phyloP scores from a whole-genome alignment of 495 filamentous ascomycete species.

The Penicillium coprophilum region DNA sequence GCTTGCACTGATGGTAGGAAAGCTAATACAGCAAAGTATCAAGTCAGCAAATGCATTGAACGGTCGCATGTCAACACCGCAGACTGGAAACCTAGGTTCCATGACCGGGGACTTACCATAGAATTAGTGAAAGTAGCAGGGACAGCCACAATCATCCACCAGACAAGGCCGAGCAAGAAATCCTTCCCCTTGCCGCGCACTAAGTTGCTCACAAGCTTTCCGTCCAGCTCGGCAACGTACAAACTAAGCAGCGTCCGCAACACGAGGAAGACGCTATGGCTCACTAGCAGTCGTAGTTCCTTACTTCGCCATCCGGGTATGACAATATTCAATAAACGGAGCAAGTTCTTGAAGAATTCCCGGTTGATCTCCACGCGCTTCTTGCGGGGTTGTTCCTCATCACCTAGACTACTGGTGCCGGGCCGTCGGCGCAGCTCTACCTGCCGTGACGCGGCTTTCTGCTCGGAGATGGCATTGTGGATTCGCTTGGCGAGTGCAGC shows the following conservation, averaged over 20 bases:
- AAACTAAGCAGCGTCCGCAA: conserved; percentile 86
- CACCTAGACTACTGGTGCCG: conserved; percentile 53
- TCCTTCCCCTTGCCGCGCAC: conserved; percentile 89
- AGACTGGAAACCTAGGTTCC: background rate
- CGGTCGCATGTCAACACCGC: conserved; percentile 13
- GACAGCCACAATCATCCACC: conserved; percentile 99
- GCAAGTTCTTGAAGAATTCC: conserved; percentile 88
- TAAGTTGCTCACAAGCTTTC: conserved; percentile 82
- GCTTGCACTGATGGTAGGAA: conserved; percentile 95
- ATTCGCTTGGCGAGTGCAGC: conserved; percentile 85
- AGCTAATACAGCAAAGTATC: conserved; percentile 52
- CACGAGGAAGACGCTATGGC: conserved; percentile 86
- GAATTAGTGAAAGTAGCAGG: conserved; percentile 98
- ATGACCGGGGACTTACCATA: conserved; percentile 65
- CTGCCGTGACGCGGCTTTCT: conserved; percentile 84
- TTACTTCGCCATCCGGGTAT: conserved; percentile 87
- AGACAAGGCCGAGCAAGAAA: conserved; percentile 83
- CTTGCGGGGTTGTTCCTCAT: conserved; percentile 58
- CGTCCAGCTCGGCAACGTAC: conserved; percentile 95
- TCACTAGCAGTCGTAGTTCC: conserved; percentile 79
- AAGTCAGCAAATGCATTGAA: conserved; percentile 12
- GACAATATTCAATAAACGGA: conserved; percentile 78
- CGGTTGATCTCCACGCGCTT: conserved; percentile 84
- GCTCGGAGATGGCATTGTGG: conserved; percentile 86
- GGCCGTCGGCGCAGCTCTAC: conserved; percentile 58